Evolutionary conservation across 192 early-diverging fungal genomes (phyloP), one percentile per base, ranked within the genome.

Genomic region (Coemansia sp.): DNA sequence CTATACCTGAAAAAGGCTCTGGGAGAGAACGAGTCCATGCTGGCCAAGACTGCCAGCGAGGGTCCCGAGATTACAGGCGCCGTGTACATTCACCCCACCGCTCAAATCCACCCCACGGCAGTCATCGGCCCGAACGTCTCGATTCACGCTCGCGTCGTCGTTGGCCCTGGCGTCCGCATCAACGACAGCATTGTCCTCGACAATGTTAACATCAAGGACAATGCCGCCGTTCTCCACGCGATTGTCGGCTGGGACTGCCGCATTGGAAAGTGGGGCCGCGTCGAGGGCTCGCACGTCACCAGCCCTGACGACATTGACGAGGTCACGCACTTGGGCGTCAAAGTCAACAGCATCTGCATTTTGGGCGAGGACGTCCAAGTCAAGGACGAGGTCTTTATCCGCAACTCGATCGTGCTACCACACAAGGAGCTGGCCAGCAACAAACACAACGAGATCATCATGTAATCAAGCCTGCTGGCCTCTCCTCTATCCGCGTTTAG

Each of bases 351-450:
- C 55, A 89, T 95, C 54, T 88, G 91, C 38, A 95, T 99, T 56
- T 82, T 99, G 22, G 95, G 90, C 50, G 92, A 94, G 67, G 93
- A 92, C 66, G 94, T 97, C 19, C 84, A 85, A 8, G 91, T 99
- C 48, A 90, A 88, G 65, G 93, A 97, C 71, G 97, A 99, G 82
- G 85, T 86, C 56, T 88, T 94, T 32, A 91, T 99, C 63, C 85
- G 97, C 66, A 96, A 97, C 83, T 97, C 94, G 61, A 94, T 97
- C 57, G 95, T 99, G 27, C 70, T 99, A 63, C 97, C 97, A 22
- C 90, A 97, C 83, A 99, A 99, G 87, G 97, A 95, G 57, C 83
- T 98, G 56, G 91, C 91, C 73, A 59, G 74, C 38, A 89, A 84
- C 76, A 93, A 88, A 83, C 93, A 95, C 74, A 91, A 94, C 68